These are phyloP conservation scores for Tulasnella sp. DNA, from an alignment of 768 basidiomycete species.

Conservation along the genomic window DNA sequence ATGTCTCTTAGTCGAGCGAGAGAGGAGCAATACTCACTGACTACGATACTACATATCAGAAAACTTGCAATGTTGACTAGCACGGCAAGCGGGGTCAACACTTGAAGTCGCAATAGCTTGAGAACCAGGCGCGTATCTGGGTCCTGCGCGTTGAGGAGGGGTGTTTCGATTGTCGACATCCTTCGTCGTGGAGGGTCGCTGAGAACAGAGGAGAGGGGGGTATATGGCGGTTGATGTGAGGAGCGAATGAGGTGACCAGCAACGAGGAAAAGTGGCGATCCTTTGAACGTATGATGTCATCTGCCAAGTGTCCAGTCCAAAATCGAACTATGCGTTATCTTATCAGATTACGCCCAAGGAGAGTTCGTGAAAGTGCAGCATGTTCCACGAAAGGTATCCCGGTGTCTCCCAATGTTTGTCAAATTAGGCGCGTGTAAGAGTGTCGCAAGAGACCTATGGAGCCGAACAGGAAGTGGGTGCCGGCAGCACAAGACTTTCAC, in stretches of 20 bases:
- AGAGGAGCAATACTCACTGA: slow-evolving; percentile 52
- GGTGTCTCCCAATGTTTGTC: no score
- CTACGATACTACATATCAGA: slow-evolving; percentile 62
- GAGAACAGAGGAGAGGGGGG: not conserved
- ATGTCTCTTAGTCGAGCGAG: slow-evolving; percentile 34
- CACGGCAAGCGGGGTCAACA: slow-evolving; percentile 78
- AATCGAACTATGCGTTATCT: not conserved
- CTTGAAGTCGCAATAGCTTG: slow-evolving; percentile 60
- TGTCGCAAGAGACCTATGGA: no score
- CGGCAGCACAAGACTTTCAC: not conserved
- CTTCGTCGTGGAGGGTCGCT: not conserved
- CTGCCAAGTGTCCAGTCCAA: not conserved
- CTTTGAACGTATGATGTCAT: not conserved
- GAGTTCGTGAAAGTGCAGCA: no score
- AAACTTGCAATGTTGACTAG: slow-evolving; percentile 73
- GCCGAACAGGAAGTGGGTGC: not conserved
- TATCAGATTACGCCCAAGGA: not conserved
- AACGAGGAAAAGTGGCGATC: slow-evolving; percentile 17
- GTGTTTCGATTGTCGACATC: slow-evolving; percentile 14
- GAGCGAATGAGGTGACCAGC: not conserved
- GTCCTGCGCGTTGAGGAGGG: slow-evolving; percentile 7
- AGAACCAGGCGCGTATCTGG: slow-evolving; percentile 15
- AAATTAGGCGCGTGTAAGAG: no score
- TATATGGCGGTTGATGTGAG: not conserved
- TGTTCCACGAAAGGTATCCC: no score